Evolutionary conservation across 164 flowering plant species (phyloP).

Genomic region (Akebia trifoliata): DNA sequence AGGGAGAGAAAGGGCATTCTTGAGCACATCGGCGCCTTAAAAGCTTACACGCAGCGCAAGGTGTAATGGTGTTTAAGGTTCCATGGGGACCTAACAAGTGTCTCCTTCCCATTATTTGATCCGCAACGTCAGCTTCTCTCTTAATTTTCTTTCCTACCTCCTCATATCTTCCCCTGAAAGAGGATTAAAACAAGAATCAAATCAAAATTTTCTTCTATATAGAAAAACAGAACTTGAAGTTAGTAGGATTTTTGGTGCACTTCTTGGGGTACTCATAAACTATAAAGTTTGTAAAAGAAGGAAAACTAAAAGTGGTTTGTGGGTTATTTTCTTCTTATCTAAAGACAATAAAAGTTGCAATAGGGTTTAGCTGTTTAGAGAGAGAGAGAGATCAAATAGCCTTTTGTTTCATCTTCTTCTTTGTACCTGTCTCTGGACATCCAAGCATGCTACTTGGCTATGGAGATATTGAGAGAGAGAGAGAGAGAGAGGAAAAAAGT

Average conservation of each 20-base stretch:
- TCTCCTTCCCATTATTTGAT: conserved; percentile 63
- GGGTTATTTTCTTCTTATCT: no score
- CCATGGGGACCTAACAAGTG: conserved; percentile 63
- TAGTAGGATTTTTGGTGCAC: no score
- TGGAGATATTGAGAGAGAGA: conserved; percentile 13
- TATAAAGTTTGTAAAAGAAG: conserved; percentile 1
- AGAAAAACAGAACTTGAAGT: no score
- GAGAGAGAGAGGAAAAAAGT: conserved; percentile 16
- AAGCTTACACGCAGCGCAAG: conserved; percentile 96
- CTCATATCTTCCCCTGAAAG: conserved; percentile 55
- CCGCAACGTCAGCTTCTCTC: conserved; percentile 59
- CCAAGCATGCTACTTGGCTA: conserved; percentile 59
- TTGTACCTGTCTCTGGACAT: conserved; percentile 78
- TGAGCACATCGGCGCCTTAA: conserved; percentile 78
- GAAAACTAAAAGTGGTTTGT: no score
- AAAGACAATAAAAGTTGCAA: no score
- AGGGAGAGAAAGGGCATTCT: conserved; percentile 94
- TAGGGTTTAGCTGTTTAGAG: no score
- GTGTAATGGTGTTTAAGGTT: conserved; percentile 67
- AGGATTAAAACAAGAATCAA: conserved; percentile 5
- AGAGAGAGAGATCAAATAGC: no score
- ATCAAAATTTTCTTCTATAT: not conserved
- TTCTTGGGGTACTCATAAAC: not conserved
- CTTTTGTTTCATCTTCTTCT: not conserved
- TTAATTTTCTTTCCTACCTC: conserved; percentile 81